Conservation (phyloP, 768 basidiomycete genomes). For the Trametes elegans region DNA sequence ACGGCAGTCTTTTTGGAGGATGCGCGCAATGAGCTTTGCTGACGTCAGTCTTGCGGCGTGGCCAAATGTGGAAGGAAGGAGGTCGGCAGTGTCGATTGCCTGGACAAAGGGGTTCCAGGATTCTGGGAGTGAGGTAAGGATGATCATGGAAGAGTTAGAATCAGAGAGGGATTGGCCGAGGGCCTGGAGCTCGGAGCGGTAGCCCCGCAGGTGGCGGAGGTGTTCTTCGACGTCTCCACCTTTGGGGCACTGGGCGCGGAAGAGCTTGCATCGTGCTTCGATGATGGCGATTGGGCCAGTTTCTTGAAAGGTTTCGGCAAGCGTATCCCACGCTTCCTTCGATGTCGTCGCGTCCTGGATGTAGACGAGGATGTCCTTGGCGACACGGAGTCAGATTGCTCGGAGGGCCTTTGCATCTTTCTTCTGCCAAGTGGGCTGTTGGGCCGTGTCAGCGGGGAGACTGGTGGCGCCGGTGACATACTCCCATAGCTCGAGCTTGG, state of each 20-base stretch:
- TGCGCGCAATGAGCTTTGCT: no score
- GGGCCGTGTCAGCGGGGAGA: no score
- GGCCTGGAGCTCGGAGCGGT: constrained; percentile 25
- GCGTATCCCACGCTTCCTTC: constrained; percentile 29
- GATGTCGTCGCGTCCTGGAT: constrained; percentile 28
- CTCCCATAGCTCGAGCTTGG: background rate
- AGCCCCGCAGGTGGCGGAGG: constrained; percentile 30
- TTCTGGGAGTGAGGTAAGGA: no score
- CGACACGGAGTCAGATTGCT: constrained; percentile 31
- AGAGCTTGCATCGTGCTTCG: no score
- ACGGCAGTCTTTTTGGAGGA: constrained; percentile 5
- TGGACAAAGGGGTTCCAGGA: constrained; percentile 36
- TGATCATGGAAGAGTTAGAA: constrained; percentile 33
- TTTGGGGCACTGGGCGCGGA: no score
- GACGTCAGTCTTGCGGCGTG: no score
- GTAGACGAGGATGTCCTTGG: constrained; percentile 30
- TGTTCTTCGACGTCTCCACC: constrained; percentile 27
- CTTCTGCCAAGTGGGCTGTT: no score
- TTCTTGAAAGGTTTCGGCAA: no score
- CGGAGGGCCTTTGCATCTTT: constrained; percentile 34
- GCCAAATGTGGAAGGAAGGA: background rate
- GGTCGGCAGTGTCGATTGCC: constrained; percentile 8
- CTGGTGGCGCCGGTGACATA: no score
- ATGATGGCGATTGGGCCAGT: no score
- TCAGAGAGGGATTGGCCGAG: constrained; percentile 27